These are phyloP conservation scores for Dactylonectria estremocensis DNA, from an alignment of 2,329 filamentous ascomycete genomes.

Conservation along the genomic window DNA sequence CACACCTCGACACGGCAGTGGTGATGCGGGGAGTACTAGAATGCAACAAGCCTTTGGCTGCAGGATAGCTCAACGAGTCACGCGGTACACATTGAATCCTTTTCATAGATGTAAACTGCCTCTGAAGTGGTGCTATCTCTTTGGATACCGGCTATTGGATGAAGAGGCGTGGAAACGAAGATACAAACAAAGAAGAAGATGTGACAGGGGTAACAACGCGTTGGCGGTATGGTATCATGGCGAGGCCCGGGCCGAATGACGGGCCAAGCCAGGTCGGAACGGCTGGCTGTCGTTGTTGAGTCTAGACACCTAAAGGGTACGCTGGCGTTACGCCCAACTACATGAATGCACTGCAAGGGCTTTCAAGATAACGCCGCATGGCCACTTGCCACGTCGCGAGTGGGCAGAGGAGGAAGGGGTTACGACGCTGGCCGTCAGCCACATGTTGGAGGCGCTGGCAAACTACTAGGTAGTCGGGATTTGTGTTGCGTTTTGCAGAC, in stretches of 20 bases:
- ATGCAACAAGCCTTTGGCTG: neutral
- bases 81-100: neutral
- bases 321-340: neutral
- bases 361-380: slow-evolving; percentile 1
- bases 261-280: neutral
- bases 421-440: neutral
- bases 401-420: neutral
- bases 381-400: neutral
- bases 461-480: neutral
- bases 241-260: slow-evolving; percentile 27
- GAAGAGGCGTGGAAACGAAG: neutral
- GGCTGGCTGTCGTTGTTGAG: slow-evolving; percentile 4
- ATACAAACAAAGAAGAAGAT: slow-evolving; percentile 2
- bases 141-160: slow-evolving; percentile 1
- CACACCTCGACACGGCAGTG: neutral
- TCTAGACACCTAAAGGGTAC: neutral
- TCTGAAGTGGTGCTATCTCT: neutral
- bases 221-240: slow-evolving; percentile 17
- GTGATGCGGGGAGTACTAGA: neutral
- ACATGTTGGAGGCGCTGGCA: neutral
- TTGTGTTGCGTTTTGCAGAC: neutral
- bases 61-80: neutral
- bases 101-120: neutral
- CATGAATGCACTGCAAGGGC: neutral
- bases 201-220: slow-evolving; percentile 13